A percentile compares a stretch with the other conserved stretches of the same genome.
Conservation (phyloP, 2,329 filamentous ascomycete species). For the Sporothrix mexicana region DNA sequence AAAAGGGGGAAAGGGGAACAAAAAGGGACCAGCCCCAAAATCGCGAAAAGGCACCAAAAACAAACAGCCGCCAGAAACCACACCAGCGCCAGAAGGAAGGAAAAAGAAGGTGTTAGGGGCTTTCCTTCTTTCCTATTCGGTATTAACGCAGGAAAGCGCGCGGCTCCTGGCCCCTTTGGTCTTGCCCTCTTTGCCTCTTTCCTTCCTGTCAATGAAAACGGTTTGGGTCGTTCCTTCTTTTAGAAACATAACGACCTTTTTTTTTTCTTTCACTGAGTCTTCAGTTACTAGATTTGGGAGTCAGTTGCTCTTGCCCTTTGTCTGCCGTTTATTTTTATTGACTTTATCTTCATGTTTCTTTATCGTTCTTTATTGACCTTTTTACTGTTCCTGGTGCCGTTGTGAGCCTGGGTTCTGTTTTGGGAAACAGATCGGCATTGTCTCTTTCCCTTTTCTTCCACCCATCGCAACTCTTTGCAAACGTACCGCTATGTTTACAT, state of each 20-base stretch:
- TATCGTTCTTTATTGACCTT: neutral
- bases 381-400: neutral
- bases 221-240: constrained; percentile 14
- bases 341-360: neutral
- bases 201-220: neutral
- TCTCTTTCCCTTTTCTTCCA: neutral
- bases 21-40: neutral
- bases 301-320: constrained; percentile 7
- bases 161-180: constrained; percentile 23
- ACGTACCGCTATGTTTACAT: neutral
- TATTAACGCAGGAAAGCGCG: constrained; percentile 19
- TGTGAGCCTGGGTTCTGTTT: neutral
- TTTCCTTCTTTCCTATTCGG: neutral
- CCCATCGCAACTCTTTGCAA: neutral
- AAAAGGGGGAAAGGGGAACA: neutral
- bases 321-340: neutral
- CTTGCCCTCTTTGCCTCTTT: neutral
- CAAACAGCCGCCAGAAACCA: neutral
- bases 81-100: neutral
- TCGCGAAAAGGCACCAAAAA: neutral
- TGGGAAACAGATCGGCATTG: neutral
- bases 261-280: neutral
- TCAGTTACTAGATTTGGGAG: neutral
- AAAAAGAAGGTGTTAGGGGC: constrained; percentile 5
- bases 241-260: neutral